Base-by-base conservation (phyloP, 805 yeast species). In the Pichia cabralensis region DNA sequence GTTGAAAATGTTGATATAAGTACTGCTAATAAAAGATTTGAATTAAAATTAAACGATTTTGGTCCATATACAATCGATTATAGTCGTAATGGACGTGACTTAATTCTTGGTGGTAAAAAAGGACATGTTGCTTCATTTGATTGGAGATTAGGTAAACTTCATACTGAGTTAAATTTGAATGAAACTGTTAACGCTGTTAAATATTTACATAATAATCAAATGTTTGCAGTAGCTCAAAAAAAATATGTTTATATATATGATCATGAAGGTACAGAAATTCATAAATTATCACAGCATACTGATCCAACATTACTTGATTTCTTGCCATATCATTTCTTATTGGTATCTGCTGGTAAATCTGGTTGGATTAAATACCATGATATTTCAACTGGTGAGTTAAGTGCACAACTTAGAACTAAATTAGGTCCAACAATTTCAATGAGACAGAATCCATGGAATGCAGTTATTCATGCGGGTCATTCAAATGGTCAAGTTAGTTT, bases 91-190 rank as follows among this genome's bases (percentile, higher is more conserved):
- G 98, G 99, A 35, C 75, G 95, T 41, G 80, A 79, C 43, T 56
- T 92, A 31, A 65, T 92, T 23, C 62, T 92, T 16, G 92, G 88
- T 9, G 99, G 99, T 14, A 67, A 68, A 31, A 85, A 84, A 54
- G 99, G 99, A 3, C 98, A 92, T 63, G 75, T 92, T 33, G 97
- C 98, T 0, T 74, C 92, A 2, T 79, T 92, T 66, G 96, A 92
- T 61, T 92, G 98, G 96, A 74, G 94, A 53, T 73, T 76, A 26
- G 97, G 97, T 11, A 66, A 64, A 26, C 60, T 89, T 22, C 79
- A 76, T 41, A 76, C 94, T 28, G 99, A 92, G 56, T 56, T 92
- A 35, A 74, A 83, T 50, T 62, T 92, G 16, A 78, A 80, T 49
- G 99, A 92, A 60, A 85, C 96, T 0, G 84, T 88, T 9, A 73